These are phyloP conservation scores for Colletotrichum abscissum DNA, from an alignment of 2,329 filamentous ascomycete species.

Conservation along the genomic window DNA sequence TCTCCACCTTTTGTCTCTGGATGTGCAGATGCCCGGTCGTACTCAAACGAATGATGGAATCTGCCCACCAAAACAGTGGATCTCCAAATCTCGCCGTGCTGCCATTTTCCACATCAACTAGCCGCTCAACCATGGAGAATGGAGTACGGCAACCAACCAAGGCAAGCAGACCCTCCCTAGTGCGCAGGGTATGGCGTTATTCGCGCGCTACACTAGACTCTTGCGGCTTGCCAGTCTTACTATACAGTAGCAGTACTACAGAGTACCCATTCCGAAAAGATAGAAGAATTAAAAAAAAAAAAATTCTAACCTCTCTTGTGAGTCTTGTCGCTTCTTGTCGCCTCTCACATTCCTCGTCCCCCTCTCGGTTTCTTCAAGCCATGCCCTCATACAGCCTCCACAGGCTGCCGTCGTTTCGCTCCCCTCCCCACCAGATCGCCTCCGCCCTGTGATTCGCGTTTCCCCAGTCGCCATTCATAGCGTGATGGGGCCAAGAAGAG, in stretches of 20 bases:
- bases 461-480: slow-evolving; percentile 32
- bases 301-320: slow-evolving; percentile 23
- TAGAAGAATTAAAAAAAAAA: neutral
- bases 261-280: slow-evolving; percentile 18
- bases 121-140: slow-evolving; percentile 33
- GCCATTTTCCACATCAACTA: slow-evolving; percentile 35
- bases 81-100: slow-evolving; percentile 34
- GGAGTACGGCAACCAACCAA: slow-evolving; percentile 33
- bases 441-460: slow-evolving; percentile 34
- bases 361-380: slow-evolving; percentile 20
- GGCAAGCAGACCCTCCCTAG: slow-evolving; percentile 31
- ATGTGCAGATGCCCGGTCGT: slow-evolving; percentile 33
- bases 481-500: slow-evolving; percentile 29
- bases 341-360: slow-evolving; percentile 7
- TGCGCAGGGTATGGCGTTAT: slow-evolving; percentile 35
- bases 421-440: slow-evolving; percentile 33
- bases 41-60: slow-evolving; percentile 36
- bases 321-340: slow-evolving; percentile 8
- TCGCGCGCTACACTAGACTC: slow-evolving; percentile 34
- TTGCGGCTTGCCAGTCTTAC: slow-evolving; percentile 6
- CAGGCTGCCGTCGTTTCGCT: slow-evolving; percentile 31
- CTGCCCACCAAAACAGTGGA: slow-evolving; percentile 33
- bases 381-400: slow-evolving; percentile 25
- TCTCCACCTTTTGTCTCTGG: slow-evolving; percentile 33
- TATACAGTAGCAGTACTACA: neutral